Percentiles rank a stretch among this genome's conserved stretches.
These are phyloP conservation scores for Anthoceros angustus DNA, from an alignment of 225 moss, liverwort and hornwort species.

Conservation along the genomic window DNA sequence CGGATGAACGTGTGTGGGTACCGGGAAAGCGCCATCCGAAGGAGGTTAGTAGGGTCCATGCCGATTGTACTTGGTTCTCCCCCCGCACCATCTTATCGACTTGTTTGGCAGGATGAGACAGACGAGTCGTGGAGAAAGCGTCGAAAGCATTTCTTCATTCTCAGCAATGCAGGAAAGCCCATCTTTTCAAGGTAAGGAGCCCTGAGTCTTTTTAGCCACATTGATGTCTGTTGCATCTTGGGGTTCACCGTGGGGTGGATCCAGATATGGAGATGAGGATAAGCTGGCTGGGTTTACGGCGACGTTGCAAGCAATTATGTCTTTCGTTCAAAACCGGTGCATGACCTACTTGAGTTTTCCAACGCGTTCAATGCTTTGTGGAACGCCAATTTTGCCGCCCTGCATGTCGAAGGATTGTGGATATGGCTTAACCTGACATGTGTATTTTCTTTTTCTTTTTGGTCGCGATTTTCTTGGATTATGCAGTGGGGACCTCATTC, in stretches of 20 bases:
- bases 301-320: slow-evolving; percentile 97
- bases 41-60: slow-evolving; percentile 14
- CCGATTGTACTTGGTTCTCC: not conserved
- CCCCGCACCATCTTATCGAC: slow-evolving; percentile 4
- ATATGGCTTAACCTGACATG: too few species aligned
- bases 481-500: slow-evolving; percentile 81
- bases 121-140: slow-evolving; percentile 70
- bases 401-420: too few species aligned
- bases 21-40: slow-evolving; percentile 26
- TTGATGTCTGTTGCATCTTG: not conserved
- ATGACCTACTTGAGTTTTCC: not conserved
- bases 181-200: slow-evolving; percentile 65
- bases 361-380: not conserved
- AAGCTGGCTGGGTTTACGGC: slow-evolving; percentile 98
- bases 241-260: not conserved
- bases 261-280: slow-evolving; percentile 95
- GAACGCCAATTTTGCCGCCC: too few species aligned
- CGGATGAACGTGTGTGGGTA: slow-evolving; percentile 13
- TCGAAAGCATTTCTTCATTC: slow-evolving; percentile 94
- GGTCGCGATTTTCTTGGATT: too few species aligned
- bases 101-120: slow-evolving; percentile 62
- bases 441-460: too few species aligned
- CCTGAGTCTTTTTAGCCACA: not conserved
- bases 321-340: slow-evolving; percentile 85
- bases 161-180: slow-evolving; percentile 97